Evolutionary conservation across 306 rosid species (phyloP).

Genomic region (Cicer cuneatum): DNA sequence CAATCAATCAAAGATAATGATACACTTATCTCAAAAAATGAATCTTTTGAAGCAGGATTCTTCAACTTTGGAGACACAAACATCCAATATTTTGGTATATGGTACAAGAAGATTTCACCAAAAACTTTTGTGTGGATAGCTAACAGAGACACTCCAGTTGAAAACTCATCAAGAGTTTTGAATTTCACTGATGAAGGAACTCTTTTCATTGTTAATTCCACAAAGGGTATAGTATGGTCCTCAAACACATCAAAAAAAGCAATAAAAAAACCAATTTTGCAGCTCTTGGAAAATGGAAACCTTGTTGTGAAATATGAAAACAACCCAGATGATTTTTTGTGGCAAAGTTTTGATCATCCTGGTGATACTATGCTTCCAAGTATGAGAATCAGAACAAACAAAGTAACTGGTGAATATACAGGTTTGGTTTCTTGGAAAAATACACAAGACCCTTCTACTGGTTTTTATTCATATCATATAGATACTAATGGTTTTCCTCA

Average conservation of each 20-base stretch:
- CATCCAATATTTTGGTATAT: slow-evolving; percentile 42
- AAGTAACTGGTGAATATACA: slow-evolving; percentile 12
- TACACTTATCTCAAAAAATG: slow-evolving; percentile 37
- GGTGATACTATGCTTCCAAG: slow-evolving; percentile 43
- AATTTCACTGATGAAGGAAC: slow-evolving; percentile 39
- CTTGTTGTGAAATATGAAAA: slow-evolving; percentile 45
- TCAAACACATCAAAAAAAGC: slow-evolving; percentile 35
- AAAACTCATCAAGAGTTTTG: slow-evolving; percentile 41
- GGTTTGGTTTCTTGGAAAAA: slow-evolving; percentile 39
- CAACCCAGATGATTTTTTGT: slow-evolving; percentile 16
- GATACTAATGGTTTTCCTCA: slow-evolving; percentile 47
- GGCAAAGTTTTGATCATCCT: slow-evolving; percentile 58
- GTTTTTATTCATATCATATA: slow-evolving; percentile 30
- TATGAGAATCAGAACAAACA: slow-evolving; percentile 21
- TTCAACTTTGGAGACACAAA: slow-evolving; percentile 39
- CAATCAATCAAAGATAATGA: slow-evolving; percentile 33
- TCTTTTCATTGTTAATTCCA: slow-evolving; percentile 33
- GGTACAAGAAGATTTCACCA: slow-evolving; percentile 45
- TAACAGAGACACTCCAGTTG: slow-evolving; percentile 42
- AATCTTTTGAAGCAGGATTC: slow-evolving; percentile 45
- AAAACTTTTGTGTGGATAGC: slow-evolving; percentile 47
- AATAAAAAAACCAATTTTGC: slow-evolving; percentile 33
- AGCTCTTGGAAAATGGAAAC: slow-evolving; percentile 52
- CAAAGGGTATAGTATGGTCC: slow-evolving; percentile 29
- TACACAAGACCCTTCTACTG: slow-evolving; percentile 37